A percentile compares a stretch with the other conserved stretches of the same genome.
phyloP scores from a whole-genome alignment of 306 rosid genomes.

The Carpinus viminea region DNA sequence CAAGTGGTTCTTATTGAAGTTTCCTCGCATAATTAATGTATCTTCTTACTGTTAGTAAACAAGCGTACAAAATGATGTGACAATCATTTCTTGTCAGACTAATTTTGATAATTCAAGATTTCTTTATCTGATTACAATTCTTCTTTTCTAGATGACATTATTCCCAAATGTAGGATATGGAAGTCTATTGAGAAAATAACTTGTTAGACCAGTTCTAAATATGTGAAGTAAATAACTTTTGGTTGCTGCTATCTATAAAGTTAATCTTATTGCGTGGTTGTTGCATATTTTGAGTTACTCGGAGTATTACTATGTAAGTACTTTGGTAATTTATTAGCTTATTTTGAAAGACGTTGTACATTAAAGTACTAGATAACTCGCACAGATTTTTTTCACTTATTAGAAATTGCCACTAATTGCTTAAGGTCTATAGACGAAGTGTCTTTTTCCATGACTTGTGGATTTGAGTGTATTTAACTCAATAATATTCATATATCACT shows the following conservation, averaged over 20 bases:
- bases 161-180: not conserved
- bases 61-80: not conserved
- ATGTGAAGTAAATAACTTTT: not conserved
- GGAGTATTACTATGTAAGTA: not conserved
- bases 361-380: not conserved
- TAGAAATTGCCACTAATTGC: not conserved
- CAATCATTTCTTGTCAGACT: not conserved
- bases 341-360: not conserved
- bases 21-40: not conserved
- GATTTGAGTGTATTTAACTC: not conserved
- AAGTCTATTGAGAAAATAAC: not conserved
- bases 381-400: not conserved
- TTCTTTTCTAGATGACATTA: not conserved
- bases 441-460: not conserved
- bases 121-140: not conserved
- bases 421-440: not conserved
- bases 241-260: not conserved
- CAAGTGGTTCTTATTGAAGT: not conserved
- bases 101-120: not conserved
- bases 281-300: not conserved
- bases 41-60: not conserved
- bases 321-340: not conserved
- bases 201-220: not conserved
- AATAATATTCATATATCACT: not conserved
- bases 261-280: not conserved